Base-by-base conservation (phyloP, 1,284 basidiomycete genomes). In the Athelia psychrophila region DNA sequence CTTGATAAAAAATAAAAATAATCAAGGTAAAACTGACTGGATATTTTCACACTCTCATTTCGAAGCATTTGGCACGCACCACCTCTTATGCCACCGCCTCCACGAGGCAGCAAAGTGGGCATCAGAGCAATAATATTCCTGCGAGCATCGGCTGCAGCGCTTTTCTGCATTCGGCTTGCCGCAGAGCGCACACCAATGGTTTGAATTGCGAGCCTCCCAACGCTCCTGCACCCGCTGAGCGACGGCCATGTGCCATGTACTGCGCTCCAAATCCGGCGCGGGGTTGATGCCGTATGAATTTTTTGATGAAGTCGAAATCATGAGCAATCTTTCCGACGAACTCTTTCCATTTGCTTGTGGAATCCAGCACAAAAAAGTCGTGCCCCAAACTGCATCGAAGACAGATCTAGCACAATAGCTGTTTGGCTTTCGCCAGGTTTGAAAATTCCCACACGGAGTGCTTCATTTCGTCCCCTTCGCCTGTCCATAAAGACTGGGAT, bases 311-410 rank as follows among this genome's bases (percentile, higher is more conserved):
- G n/a, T 42, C 54, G 30, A 57, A 54, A 0, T 50, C 47, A 10
- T 50, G 47, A 5, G 61, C 61, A 13, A 63, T 53, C 25, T 45
- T 56, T 35, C 57, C 50, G 4, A 68, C 35, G 4, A 62, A 58
- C 4, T 46, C 50, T 20, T 54, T 46, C 46, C 61, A 68, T 23
- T 57, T 50, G 2, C 57, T 45, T 1, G 62, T 40, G 5, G 59
- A 54, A 25, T 70, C 67, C 9, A 70, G 54, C 3, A 63, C 60
- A 52, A 69, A 66, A 3, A 60, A 44, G 6, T 58, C 59, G 1
- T 25, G 65, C 62, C 18, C 68, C 68, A 51, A 68, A 68, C 53
- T 70, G 67, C 44, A 70, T 58, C 3, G 65, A 64, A 1, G 66
- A 30, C n/a, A 69, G 51, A 44, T 70, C 65, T 18, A 69, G 60